Evolutionary conservation across 805 yeast species (phyloP).

Genomic region (Zygoascus biomembranicola): DNA sequence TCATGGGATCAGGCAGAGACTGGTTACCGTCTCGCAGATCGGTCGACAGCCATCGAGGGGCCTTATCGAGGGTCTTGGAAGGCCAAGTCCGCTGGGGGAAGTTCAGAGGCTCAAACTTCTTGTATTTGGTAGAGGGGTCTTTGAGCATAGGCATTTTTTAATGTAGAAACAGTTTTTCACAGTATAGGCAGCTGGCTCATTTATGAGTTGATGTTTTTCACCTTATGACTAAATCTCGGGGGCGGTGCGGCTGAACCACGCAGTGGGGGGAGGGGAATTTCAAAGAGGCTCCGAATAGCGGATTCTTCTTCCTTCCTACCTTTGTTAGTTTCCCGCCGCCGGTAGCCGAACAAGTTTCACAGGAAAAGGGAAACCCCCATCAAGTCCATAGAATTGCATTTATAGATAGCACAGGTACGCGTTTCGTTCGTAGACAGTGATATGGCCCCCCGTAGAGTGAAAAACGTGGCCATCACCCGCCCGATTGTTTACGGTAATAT

Average conservation of each 20-base stretch:
- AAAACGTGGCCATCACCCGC: constrained; percentile 60
- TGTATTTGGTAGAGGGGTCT: constrained; percentile 60
- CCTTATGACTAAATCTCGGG: background rate
- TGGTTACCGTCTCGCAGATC: constrained; percentile 82
- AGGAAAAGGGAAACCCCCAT: too few relatives aligned
- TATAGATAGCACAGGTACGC: background rate
- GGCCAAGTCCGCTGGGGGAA: constrained; percentile 71
- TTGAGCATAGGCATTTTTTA: constrained; percentile 27
- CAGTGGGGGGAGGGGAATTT: too few relatives aligned
- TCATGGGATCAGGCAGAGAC: constrained; percentile 80
- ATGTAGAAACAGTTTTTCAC: too few relatives aligned
- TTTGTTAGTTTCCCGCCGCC: too few relatives aligned
- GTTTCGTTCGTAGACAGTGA: too few relatives aligned
- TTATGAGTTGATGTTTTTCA: background rate
- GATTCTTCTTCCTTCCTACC: too few relatives aligned
- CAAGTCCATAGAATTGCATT: too few relatives aligned
- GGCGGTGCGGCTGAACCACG: background rate
- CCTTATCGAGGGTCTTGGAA: constrained; percentile 41
- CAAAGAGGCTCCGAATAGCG: too few relatives aligned
- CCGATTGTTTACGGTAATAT: constrained; percentile 79
- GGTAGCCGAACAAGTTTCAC: too few relatives aligned
- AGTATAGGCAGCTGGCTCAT: background rate
- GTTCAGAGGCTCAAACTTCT: constrained; percentile 43
- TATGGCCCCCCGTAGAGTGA: constrained; percentile 5
- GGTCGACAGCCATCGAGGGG: constrained; percentile 80